These are phyloP conservation scores for Dendrostoma leiphaemia DNA, from an alignment of 2,329 filamentous ascomycete genomes.

Conservation along the genomic window DNA sequence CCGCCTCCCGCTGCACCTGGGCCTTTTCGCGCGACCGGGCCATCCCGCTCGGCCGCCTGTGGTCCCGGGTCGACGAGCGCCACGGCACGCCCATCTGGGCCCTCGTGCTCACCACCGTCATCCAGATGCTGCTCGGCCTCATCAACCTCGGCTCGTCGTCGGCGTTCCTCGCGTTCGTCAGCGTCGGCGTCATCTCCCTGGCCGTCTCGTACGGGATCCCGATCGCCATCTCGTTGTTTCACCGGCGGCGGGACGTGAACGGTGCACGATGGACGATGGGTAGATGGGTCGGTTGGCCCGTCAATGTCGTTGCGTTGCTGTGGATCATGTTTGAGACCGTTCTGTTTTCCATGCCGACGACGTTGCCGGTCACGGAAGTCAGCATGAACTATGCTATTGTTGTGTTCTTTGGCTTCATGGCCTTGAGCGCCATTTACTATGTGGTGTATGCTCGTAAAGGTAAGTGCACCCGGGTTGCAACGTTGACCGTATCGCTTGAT, in stretches of 20 bases:
- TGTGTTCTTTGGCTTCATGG: conserved; percentile 52
- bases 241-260: conserved; percentile 44
- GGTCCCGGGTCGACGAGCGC: conserved; percentile 49
- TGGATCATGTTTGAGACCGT: conserved; percentile 54
- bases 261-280: conserved; percentile 48
- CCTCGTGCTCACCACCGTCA: conserved; percentile 51
- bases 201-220: conserved; percentile 56
- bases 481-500: no score
- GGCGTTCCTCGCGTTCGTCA: conserved; percentile 56
- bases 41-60: conserved; percentile 49
- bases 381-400: conserved; percentile 58
- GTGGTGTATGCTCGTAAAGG: conserved; percentile 48
- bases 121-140: conserved; percentile 53
- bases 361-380: conserved; percentile 42
- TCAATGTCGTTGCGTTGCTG: conserved; percentile 44
- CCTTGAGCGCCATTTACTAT: conserved; percentile 48
- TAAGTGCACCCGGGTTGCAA: conserved; percentile 26
- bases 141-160: conserved; percentile 58
- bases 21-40: conserved; percentile 61
- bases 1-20: conserved; percentile 64
- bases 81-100: conserved; percentile 55
- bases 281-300: conserved; percentile 35
- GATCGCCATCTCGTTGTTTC: conserved; percentile 47
- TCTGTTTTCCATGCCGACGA: conserved; percentile 53
- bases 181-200: conserved; percentile 55